Percentiles rank a stretch among this genome's conserved stretches.
phyloP scores from a whole-genome alignment of 441 rosid genomes.

The Erodium trifolium region DNA sequence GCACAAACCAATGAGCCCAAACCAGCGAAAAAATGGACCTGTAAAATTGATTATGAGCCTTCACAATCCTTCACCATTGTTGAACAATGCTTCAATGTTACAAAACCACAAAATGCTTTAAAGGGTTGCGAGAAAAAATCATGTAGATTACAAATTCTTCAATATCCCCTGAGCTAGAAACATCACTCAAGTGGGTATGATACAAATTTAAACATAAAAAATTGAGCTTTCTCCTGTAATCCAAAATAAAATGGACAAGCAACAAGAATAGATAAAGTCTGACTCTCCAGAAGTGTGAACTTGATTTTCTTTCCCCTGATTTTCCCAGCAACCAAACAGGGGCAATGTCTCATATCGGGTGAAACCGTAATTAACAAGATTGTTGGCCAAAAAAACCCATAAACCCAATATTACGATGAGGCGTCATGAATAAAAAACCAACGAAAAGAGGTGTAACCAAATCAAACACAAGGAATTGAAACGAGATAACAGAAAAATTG shows the following conservation, averaged over 20 bases:
- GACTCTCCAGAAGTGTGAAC: neutral
- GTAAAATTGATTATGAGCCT: neutral
- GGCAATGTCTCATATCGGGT: neutral
- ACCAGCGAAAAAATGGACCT: neutral
- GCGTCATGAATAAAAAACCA: neutral
- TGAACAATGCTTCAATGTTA: too few relatives aligned
- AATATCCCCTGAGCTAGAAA: neutral
- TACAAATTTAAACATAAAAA: neutral
- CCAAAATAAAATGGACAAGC: neutral
- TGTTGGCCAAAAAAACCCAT: neutral
- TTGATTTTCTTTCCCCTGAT: neutral
- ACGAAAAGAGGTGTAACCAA: neutral
- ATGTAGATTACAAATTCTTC: neutral
- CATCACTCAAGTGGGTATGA: neutral
- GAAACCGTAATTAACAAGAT: too few relatives aligned
- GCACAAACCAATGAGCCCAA: neutral
- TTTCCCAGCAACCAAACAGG: conserved; percentile 3
- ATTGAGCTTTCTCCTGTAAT: neutral
- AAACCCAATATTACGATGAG: neutral
- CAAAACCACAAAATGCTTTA: neutral
- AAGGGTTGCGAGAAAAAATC: neutral
- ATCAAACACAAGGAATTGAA: neutral
- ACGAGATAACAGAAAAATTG: neutral
- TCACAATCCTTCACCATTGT: neutral
- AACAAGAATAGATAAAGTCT: neutral